Evolutionary conservation across 805 yeast genomes (phyloP), one percentile per base, ranked within the genome.

Genomic region (Saccharomycopsis amapae): DNA sequence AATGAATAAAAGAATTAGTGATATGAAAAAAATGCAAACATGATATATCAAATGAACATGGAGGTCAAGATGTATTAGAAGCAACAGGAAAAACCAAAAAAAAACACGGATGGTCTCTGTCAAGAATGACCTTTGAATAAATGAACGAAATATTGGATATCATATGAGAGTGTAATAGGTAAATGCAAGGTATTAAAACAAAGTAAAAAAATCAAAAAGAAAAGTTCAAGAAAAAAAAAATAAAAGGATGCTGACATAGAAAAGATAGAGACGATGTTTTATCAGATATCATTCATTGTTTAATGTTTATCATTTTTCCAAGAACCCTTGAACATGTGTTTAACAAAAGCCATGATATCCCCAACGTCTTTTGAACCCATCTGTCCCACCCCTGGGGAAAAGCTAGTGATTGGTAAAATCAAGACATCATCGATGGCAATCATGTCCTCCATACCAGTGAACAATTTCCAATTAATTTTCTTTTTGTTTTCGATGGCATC

Each of bases 361-460:
- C 48, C 48, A 2, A 61, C 57, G 5, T 57, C 45, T 43, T 68
- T 61, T 1, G 85, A 66, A 1, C 85, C 85, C 85, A 79, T 80
- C 53, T 78, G 85, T 2, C 78, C 77, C 26, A 79, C 84, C 42
- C 77, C 82, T 0, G 87, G 86, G 51, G 78, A 71, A 56, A 80
- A 80, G 13, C 79, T 66, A 0, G 86, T 80, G 47, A 80, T 80
- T 28, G 94, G 94, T 45, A 84, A 64, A 1, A 85, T 70, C 60
- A 85, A 59, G 6, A 85, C 78, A 60, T 85, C 93, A 52, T 82
- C 85, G 2, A 81, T 52, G 4, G 75, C 62, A 9, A 72, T 65
- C 1, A 88, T 84, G 30, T 64, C 61, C 32, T 62, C 58, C 66
- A 83, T 65, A 1, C 78, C 71, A 4, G 85, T 78, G 62, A 84